Conservation (phyloP, 2,329 filamentous ascomycete genomes). For the Apiospora kogelbergensis region DNA sequence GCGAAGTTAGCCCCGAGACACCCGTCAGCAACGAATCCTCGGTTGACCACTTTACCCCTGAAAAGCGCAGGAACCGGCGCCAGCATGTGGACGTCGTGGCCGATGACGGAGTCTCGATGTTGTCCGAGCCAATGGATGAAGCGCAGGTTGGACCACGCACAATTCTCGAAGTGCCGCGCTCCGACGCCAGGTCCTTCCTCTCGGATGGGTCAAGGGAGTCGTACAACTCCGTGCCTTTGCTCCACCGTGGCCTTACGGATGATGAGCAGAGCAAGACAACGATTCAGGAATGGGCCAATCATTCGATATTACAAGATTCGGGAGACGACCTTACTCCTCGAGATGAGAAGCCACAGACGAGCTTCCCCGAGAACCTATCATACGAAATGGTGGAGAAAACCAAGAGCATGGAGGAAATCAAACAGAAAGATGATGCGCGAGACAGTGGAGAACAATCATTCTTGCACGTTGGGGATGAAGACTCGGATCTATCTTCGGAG, state of each 20-base stretch:
- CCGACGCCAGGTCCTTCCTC: conserved; percentile 47
- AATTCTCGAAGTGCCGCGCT: conserved; percentile 26
- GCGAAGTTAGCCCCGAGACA: conserved; percentile 16
- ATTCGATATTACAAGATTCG: conserved; percentile 52
- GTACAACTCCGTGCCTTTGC: conserved; percentile 73
- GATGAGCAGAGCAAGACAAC: conserved; percentile 44
- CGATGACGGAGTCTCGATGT: conserved; percentile 24
- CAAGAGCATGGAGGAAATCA: conserved; percentile 48
- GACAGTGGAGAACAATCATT: conserved; percentile 21
- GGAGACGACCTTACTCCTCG: conserved; percentile 31
- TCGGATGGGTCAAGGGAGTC: conserved; percentile 69
- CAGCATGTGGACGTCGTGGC: conserved; percentile 45
- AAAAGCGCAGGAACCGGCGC: conserved; percentile 47
- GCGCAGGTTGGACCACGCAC: neutral
- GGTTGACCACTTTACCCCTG: conserved; percentile 31
- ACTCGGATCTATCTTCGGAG: conserved; percentile 64
- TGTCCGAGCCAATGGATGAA: conserved; percentile 13
- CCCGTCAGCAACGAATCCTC: conserved; percentile 22
- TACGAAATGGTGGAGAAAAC: conserved; percentile 57
- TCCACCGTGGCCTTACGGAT: conserved; percentile 65
- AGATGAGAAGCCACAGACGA: conserved; percentile 11
- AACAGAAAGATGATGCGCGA: conserved; percentile 23
- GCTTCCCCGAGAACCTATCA: conserved; percentile 40
- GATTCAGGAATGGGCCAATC: conserved; percentile 52
- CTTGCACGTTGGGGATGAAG: conserved; percentile 41